Percentiles rank a stretch among this genome's conserved stretches.
These are phyloP conservation scores for Alternaria ethzedia DNA, from an alignment of 2,329 filamentous ascomycete species.

Conservation along the genomic window DNA sequence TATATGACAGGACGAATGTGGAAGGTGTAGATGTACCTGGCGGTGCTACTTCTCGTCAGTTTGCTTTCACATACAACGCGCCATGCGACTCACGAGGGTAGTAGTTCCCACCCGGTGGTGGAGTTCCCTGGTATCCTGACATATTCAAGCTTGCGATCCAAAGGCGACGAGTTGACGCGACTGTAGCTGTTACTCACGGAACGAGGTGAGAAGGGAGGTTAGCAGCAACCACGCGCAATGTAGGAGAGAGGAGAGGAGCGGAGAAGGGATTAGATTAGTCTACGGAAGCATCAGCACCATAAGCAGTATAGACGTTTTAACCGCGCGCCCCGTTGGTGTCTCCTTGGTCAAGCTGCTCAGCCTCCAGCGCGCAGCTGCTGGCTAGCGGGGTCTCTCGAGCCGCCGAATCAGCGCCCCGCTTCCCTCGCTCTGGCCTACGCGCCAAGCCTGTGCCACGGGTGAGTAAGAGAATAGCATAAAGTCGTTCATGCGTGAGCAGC, in stretches of 20 bases:
- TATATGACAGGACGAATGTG: neutral
- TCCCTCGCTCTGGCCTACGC: slow-evolving; percentile 6
- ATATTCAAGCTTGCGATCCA: slow-evolving; percentile 18
- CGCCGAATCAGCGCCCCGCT: slow-evolving; percentile 33
- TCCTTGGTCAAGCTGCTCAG: slow-evolving; percentile 40
- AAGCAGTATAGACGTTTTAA: slow-evolving; percentile 23
- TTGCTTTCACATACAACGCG: neutral
- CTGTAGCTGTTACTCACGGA: neutral
- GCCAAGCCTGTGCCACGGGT: slow-evolving; percentile 22
- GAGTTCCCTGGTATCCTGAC: slow-evolving; percentile 40
- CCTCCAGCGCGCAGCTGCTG: slow-evolving; percentile 39
- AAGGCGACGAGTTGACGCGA: neutral
- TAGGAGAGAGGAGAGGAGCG: neutral
- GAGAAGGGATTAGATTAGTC: slow-evolving; percentile 10
- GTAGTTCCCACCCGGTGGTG: slow-evolving; percentile 45
- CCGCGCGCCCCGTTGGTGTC: slow-evolving; percentile 21
- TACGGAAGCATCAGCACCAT: slow-evolving; percentile 28
- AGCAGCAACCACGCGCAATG: slow-evolving; percentile 1
- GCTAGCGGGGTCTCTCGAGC: slow-evolving; percentile 40
- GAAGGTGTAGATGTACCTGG: slow-evolving; percentile 28
- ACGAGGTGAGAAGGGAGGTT: neutral
- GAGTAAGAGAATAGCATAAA: slow-evolving; percentile 5
- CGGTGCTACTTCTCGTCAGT: slow-evolving; percentile 37
- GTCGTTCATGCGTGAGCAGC: neutral
- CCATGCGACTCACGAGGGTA: slow-evolving; percentile 39